These are phyloP conservation scores for Clitopilus passeckerianus DNA, from an alignment of 768 basidiomycete species.

Conservation along the genomic window DNA sequence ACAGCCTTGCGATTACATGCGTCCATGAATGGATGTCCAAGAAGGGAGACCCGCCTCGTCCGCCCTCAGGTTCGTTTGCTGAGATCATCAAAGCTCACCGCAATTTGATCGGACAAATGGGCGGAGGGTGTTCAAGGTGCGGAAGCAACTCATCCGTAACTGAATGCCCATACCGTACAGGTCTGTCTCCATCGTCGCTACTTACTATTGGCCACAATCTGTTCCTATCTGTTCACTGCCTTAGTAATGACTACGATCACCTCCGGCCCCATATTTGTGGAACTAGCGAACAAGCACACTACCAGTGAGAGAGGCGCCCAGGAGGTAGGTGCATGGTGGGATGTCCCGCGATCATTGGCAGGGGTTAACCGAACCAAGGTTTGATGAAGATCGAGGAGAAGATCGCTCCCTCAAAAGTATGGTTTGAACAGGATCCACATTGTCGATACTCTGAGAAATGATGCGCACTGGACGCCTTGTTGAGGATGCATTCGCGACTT, in stretches of 20 bases:
- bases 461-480: no score
- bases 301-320: background rate
- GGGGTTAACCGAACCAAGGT: no score
- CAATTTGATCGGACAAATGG: background rate
- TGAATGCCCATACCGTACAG: background rate
- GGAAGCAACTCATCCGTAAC: background rate
- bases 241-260: background rate
- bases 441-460: no score
- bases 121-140: background rate
- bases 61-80: background rate
- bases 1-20: background rate
- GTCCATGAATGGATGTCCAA: background rate
- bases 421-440: no score
- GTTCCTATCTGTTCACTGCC: background rate
- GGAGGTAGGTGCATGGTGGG: no score
- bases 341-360: no score
- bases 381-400: no score
- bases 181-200: background rate
- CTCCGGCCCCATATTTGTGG: background rate
- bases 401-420: no score
- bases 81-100: background rate
- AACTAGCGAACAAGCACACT: background rate
- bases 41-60: background rate
- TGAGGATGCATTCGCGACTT: background rate
- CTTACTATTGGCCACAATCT: background rate